Evolutionary conservation across 306 rosid species (phyloP).

Genomic region (barrel medic (Medicago truncatula)): MtrunA17r5.0-ANR NC_053043.1:39074501-39075000

Average conservation of each 20-base stretch:
- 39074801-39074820: slow-evolving; percentile 77
- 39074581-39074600: slow-evolving; percentile 29
- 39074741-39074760: slow-evolving; percentile 68
- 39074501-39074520: slow-evolving; percentile 94
- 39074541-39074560: slow-evolving; percentile 77
- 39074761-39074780: slow-evolving; percentile 75
- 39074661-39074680: slow-evolving; percentile 30
- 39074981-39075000: slow-evolving; percentile 73
- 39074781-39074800: slow-evolving; percentile 74
- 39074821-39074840: slow-evolving; percentile 77
- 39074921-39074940: slow-evolving; percentile 83
- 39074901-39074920: slow-evolving; percentile 95
- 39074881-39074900: slow-evolving; percentile 81
- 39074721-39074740: slow-evolving; percentile 30
- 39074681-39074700: slow-evolving; percentile 17
- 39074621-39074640: slow-evolving; percentile 20
- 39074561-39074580: slow-evolving; percentile 79
- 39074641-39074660: slow-evolving; percentile 22
- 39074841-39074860: slow-evolving; percentile 97
- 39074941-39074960: slow-evolving; percentile 75
- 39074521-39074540: slow-evolving; percentile 77
- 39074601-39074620: not conserved
- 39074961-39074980: slow-evolving; percentile 85
- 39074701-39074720: slow-evolving; percentile 37
- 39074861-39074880: slow-evolving; percentile 91